Evolutionary conservation across 768 basidiomycete species (phyloP), one percentile per base, ranked within the genome.

Genomic region (Hericium erinaceus): DNA sequence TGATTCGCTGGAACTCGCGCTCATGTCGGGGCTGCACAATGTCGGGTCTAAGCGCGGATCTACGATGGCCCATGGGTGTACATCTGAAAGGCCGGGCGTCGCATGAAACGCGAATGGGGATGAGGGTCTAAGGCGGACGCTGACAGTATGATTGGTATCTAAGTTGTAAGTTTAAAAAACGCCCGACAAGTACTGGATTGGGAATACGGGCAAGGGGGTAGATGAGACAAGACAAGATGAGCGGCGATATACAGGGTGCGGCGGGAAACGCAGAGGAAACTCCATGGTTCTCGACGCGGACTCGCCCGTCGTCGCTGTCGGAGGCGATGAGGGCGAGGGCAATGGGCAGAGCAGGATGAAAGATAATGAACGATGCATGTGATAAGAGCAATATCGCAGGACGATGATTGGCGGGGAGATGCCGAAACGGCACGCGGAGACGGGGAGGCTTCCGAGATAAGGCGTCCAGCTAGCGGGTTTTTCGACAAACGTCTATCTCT

Each of bases 31-130:
- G 33, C 33, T 33, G 33, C 33, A 33, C 33, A 33, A 33, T 33
- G 33, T 33, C 33, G 33, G 33, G 33, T 33, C 33, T 33, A 9
- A 33, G 33, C 33, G 33, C 9, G 33, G 33, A 33, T 33, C 33
- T 10, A 10, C 33, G 33, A 6, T 33, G 33, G 33, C 5, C 33
- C 33, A 33, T 33, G 33, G 7, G 33, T 33, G 33, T 33, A 33
- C 16, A 7, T 46, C 16, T 16, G 12, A 7, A 46, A 46, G 16
- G 44, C 44, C 16, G 24, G 53, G n/a, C 67, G 64, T 62, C 33
- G 7, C 40, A 38, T 33, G 33, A 33, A 33, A 33, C 33, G 33
- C 33, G 33, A 33, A 33, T 33, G 33, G 33, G 9, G 33, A 33
- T 33, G 33, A 33, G 33, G 33, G 33, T 33, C 8, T 33, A 33